A percentile compares a stretch with the other conserved stretches of the same genome.
Conservation (phyloP, 495 filamentous ascomycete genomes). For the Lasiosphaeria miniovina region DNA sequence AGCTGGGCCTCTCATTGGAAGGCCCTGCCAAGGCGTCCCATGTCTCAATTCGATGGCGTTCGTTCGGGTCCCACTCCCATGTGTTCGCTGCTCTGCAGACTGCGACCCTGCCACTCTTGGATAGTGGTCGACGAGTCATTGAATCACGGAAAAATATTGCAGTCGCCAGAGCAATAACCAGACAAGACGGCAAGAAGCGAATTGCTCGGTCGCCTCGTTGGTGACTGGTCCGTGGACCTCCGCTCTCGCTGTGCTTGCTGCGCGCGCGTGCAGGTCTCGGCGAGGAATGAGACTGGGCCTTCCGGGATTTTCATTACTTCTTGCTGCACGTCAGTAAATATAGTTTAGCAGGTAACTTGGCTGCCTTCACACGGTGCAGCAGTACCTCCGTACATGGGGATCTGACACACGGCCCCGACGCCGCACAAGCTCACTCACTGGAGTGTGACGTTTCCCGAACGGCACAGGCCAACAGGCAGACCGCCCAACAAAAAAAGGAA, state of each 20-base stretch:
- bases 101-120: not conserved
- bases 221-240: not conserved
- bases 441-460: conserved; percentile 7
- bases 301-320: not conserved
- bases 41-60: not conserved
- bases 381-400: conserved; percentile 8
- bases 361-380: not conserved
- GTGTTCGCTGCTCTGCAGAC: not conserved
- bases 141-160: not conserved
- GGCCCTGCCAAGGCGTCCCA: not conserved
- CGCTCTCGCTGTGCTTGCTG: not conserved
- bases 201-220: not conserved
- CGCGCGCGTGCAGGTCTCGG: not conserved
- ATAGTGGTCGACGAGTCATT: not conserved
- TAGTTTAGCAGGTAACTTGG: not conserved
- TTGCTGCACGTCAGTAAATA: not conserved
- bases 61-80: not conserved
- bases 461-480: conserved; percentile 2
- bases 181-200: too few species aligned
- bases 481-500: conserved; percentile 1
- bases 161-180: too few species aligned
- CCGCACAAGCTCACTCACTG: not conserved
- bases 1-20: not conserved
- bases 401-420: conserved; percentile 11
- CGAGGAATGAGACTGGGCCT: not conserved